Conservation (phyloP, 208 protist genomes). For the Trypanosoma grayi region DNA sequence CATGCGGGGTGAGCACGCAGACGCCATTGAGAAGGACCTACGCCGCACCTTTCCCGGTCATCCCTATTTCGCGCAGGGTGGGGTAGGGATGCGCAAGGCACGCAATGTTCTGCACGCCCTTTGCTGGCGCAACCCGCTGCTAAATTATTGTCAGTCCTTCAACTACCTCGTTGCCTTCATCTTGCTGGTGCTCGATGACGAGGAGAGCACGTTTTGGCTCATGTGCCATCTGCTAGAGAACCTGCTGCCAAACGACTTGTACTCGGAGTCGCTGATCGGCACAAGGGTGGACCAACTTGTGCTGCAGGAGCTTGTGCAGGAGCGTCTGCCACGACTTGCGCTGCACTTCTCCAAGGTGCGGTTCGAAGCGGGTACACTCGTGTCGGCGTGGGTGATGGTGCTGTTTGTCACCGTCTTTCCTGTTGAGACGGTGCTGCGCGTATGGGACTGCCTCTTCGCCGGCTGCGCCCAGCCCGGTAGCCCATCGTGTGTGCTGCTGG, state of each 20-base stretch:
- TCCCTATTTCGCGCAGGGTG: conserved; percentile 60
- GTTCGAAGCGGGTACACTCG: conserved; percentile 50
- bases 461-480: conserved; percentile 5
- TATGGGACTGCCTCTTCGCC: conserved; percentile 71
- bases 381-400: conserved; percentile 67
- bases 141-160: conserved; percentile 82
- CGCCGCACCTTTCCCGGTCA: conserved; percentile 69
- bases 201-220: conserved; percentile 67
- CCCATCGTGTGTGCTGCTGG: conserved; percentile 38
- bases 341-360: conserved; percentile 28
- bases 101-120: conserved; percentile 68
- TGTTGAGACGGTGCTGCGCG: conserved; percentile 35
- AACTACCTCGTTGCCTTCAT: conserved; percentile 67
- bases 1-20: conserved; percentile 30
- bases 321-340: conserved; percentile 46
- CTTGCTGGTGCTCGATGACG: conserved; percentile 64
- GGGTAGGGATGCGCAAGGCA: conserved; percentile 54
- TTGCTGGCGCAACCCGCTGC: conserved; percentile 74
- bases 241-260: conserved; percentile 75
- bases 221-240: conserved; percentile 52
- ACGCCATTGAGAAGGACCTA: conserved; percentile 61
- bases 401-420: conserved; percentile 71
- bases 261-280: conserved; percentile 52
- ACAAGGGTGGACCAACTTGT: conserved; percentile 68
- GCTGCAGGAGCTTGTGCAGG: conserved; percentile 33